Evolutionary conservation across 257 asterid species (phyloP).

Genomic region (Thymus quinquecostatus): DNA sequence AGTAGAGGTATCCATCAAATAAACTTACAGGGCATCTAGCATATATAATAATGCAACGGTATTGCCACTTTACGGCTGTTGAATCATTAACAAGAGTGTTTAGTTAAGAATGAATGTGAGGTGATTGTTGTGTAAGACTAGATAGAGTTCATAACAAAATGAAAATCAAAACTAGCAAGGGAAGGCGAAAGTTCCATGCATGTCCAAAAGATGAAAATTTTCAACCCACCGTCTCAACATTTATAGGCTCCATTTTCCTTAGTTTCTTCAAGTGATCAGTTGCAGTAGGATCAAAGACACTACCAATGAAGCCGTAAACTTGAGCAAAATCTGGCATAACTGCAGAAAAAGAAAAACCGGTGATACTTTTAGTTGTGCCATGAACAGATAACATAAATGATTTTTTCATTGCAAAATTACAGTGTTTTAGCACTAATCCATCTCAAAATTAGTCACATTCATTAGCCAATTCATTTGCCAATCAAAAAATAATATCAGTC

Average conservation of each 20-base stretch:
- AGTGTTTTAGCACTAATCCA: background rate
- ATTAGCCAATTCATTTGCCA: background rate
- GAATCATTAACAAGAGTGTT: background rate
- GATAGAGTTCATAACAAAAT: background rate
- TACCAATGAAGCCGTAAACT: slow-evolving; percentile 85
- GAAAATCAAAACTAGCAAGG: background rate
- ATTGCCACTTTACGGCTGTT: background rate
- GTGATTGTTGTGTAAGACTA: background rate
- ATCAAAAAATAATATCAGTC: background rate
- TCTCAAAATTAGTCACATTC: background rate
- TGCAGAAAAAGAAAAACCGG: slow-evolving; percentile 35
- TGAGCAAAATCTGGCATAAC: slow-evolving; percentile 80
- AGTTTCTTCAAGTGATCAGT: slow-evolving; percentile 61
- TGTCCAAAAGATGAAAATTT: background rate
- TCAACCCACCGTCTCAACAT: slow-evolving; percentile 84
- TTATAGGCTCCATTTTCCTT: slow-evolving; percentile 68
- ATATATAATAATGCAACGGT: background rate
- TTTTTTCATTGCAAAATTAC: background rate
- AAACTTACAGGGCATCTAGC: background rate
- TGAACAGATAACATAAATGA: background rate
- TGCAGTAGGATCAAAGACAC: slow-evolving; percentile 57
- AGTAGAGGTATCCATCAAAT: slow-evolving; percentile 11
- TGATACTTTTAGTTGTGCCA: slow-evolving; percentile 1
- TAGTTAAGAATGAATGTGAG: background rate
- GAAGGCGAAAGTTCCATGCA: slow-evolving; percentile 9